Conservation (phyloP, 371 early-diverging fungal species). For the Capniomyces stellatus region DNA sequence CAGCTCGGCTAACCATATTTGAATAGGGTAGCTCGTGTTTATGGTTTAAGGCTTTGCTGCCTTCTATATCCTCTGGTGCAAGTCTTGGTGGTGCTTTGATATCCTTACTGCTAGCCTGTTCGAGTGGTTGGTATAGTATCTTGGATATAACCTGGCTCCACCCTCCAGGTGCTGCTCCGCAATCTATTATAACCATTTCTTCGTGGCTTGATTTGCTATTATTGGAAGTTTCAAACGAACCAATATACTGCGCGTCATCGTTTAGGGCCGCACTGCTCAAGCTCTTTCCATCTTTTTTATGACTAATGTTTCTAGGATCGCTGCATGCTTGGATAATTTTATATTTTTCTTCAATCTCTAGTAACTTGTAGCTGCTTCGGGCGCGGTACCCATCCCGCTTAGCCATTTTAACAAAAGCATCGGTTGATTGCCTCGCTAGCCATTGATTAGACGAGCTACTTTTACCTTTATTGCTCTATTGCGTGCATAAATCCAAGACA, state of each 20-base stretch:
- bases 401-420: conserved; percentile 48
- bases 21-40: too few relatives aligned
- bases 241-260: not conserved
- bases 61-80: not conserved
- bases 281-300: not conserved
- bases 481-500: not conserved
- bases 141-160: conserved; percentile 75
- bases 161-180: conserved; percentile 84
- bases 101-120: not conserved
- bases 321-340: conserved; percentile 33
- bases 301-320: not conserved
- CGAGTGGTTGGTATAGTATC: not conserved
- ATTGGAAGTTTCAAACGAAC: not conserved
- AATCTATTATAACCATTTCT: conserved; percentile 41
- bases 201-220: not conserved
- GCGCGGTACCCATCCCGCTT: conserved; percentile 55
- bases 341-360: conserved; percentile 58
- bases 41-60: not conserved
- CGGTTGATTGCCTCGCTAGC: conserved; percentile 45
- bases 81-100: not conserved
- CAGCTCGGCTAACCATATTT: too few relatives aligned
- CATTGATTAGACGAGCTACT: conserved; percentile 40
- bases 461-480: not conserved
- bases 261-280: not conserved
- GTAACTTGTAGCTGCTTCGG: conserved; percentile 74